Conservation (phyloP, 31 red algal species). For the Endocladia muricata region DNA sequence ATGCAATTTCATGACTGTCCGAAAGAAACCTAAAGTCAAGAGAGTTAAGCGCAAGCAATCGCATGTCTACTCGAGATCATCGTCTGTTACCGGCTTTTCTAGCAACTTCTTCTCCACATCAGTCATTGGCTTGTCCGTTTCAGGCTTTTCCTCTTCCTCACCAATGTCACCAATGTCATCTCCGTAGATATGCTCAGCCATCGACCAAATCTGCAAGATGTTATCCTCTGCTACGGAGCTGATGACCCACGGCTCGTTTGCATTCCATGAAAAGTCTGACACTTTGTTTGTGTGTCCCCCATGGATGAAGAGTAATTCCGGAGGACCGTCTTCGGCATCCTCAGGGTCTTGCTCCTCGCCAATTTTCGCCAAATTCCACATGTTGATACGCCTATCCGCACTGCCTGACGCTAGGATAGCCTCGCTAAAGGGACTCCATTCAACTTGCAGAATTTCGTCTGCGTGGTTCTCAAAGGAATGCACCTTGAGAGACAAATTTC, state of each 20-base stretch:
- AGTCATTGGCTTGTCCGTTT: conserved; percentile 22
- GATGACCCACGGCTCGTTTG: conserved; percentile 93
- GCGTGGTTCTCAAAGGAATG: conserved; percentile 89
- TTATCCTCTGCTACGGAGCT: conserved; percentile 96
- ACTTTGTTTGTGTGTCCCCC: conserved; percentile 94
- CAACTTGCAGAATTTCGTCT: conserved; percentile 82
- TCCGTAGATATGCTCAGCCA: conserved; percentile 96
- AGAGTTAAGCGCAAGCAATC: too few relatives aligned
- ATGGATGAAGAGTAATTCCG: conserved; percentile 96
- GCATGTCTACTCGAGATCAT: conserved; percentile 39
- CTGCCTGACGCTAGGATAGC: conserved; percentile 84
- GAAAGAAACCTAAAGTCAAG: too few relatives aligned
- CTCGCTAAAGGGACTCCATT: conserved; percentile 93
- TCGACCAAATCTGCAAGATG: conserved; percentile 90
- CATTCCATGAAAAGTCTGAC: conserved; percentile 93
- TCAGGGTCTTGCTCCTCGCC: conserved; percentile 96
- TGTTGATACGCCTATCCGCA: conserved; percentile 80
- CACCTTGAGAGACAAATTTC: conserved; percentile 78
- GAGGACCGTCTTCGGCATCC: conserved; percentile 98
- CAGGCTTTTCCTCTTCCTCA: conserved; percentile 19
- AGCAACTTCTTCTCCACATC: conserved; percentile 38
- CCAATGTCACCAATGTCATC: conserved; percentile 54
- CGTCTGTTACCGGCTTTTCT: conserved; percentile 39
- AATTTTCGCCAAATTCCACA: conserved; percentile 93
- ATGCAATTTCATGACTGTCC: too few relatives aligned